Percentiles rank a stretch among this genome's conserved stretches.
These are phyloP conservation scores for Cephaloascus fragrans DNA, from an alignment of 805 yeast species.

Conservation along the genomic window DNA sequence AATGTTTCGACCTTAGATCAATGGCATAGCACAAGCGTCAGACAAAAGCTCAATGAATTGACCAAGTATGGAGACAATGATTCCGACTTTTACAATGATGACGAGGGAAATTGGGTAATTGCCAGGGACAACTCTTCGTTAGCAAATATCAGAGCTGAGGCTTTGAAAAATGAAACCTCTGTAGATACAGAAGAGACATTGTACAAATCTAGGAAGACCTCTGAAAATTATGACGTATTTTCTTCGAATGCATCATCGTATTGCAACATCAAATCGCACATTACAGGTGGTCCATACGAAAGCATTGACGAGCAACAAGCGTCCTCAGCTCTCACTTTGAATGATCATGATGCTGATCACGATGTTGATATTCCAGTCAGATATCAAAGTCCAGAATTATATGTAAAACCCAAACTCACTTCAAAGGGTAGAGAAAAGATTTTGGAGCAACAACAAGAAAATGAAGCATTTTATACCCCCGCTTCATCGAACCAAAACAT, in stretches of 20 bases:
- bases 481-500: background rate
- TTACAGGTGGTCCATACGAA: constrained; percentile 2
- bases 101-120: constrained; percentile 9
- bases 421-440: constrained; percentile 11
- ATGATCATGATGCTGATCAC: background rate
- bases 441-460: constrained; percentile 1
- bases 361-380: background rate
- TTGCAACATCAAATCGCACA: background rate
- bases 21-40: background rate
- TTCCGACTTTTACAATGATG: constrained; percentile 3
- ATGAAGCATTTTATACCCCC: background rate
- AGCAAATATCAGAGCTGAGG: constrained; percentile 5
- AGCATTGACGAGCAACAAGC: constrained; percentile 5
- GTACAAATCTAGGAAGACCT: background rate
- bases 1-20: background rate
- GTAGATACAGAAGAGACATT: background rate
- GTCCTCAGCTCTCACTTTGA: constrained; percentile 2
- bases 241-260: background rate
- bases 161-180: background rate
- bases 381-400: no score
- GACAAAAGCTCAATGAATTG: background rate
- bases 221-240: background rate
- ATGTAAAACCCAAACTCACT: constrained; percentile 10
- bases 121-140: constrained; percentile 8
- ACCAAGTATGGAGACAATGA: background rate